Evolutionary conservation across 257 asterid genomes (phyloP).

Genomic region (Nyctanthes arbortristis): DNA sequence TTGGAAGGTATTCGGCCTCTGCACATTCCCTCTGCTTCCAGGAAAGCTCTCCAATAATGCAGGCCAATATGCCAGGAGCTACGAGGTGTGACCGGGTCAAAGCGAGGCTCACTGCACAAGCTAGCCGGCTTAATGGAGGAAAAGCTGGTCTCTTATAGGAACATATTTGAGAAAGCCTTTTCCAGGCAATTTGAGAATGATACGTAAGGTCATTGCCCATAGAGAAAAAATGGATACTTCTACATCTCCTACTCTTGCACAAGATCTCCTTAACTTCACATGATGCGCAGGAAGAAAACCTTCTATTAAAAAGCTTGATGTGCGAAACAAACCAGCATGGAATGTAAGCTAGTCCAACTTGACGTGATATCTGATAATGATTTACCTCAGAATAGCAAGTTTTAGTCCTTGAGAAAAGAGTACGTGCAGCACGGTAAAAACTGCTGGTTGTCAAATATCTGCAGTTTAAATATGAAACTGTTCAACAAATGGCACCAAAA

Average conservation of each 20-base stretch:
- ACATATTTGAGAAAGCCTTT: conserved; percentile 54
- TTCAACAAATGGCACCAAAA: conserved; percentile 12
- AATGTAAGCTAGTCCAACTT: conserved; percentile 34
- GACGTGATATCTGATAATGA: conserved; percentile 25
- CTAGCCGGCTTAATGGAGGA: conserved; percentile 63
- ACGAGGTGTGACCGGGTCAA: conserved; percentile 77
- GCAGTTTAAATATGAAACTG: conserved; percentile 27
- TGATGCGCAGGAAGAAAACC: conserved; percentile 39
- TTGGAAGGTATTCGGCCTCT: conserved; percentile 59
- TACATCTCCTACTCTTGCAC: conserved; percentile 34
- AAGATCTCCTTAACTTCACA: conserved; percentile 42
- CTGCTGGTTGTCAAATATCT: conserved; percentile 46
- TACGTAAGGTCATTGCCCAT: conserved; percentile 37
- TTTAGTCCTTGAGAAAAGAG: conserved; percentile 39
- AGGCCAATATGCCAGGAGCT: conserved; percentile 81
- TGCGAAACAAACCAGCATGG: conserved; percentile 37
- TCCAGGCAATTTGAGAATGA: conserved; percentile 66
- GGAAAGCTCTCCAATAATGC: conserved; percentile 54
- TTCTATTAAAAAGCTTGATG: conserved; percentile 34
- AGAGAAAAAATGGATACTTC: conserved; percentile 27
- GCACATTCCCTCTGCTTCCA: conserved; percentile 47
- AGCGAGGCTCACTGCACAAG: conserved; percentile 73
- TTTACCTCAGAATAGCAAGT: conserved; percentile 32
- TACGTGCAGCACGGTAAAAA: conserved; percentile 46
- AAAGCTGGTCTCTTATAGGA: conserved; percentile 49